Evolutionary conservation across 257 asterid genomes (phyloP).

Genomic region (Solanum appendiculatum): DNA sequence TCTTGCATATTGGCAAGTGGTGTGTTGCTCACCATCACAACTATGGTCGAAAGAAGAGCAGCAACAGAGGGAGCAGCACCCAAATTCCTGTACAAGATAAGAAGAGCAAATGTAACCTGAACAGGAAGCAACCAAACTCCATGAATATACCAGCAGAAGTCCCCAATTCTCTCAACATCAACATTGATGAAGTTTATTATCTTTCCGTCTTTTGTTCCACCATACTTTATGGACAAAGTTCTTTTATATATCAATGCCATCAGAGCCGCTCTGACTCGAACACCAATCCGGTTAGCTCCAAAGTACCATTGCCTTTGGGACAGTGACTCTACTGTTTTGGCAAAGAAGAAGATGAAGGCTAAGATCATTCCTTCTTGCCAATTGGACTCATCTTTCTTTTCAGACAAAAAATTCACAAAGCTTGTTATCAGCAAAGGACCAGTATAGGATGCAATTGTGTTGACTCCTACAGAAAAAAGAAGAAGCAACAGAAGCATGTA

Average conservation of each 20-base stretch:
- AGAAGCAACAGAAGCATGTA: neutral
- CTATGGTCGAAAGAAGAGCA: slow-evolving; percentile 55
- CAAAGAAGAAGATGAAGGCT: slow-evolving; percentile 55
- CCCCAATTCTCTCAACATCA: slow-evolving; percentile 85
- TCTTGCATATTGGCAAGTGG: slow-evolving; percentile 76
- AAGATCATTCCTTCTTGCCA: slow-evolving; percentile 55
- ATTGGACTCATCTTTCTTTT: slow-evolving; percentile 26
- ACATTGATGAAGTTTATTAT: slow-evolving; percentile 57
- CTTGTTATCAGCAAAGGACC: slow-evolving; percentile 75
- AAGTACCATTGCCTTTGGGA: slow-evolving; percentile 91
- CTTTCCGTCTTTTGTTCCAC: slow-evolving; percentile 50
- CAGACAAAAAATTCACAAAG: slow-evolving; percentile 63
- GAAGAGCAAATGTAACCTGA: slow-evolving; percentile 55
- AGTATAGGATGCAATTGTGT: slow-evolving; percentile 61
- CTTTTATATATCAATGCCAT: slow-evolving; percentile 64
- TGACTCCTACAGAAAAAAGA: slow-evolving; percentile 38
- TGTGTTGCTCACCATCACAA: slow-evolving; percentile 75
- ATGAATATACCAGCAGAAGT: slow-evolving; percentile 63
- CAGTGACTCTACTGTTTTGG: slow-evolving; percentile 69
- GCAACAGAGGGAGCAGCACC: slow-evolving; percentile 67
- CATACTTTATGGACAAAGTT: slow-evolving; percentile 41
- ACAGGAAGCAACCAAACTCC: slow-evolving; percentile 77
- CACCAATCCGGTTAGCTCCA: slow-evolving; percentile 71
- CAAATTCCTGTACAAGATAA: slow-evolving; percentile 52
- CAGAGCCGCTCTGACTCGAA: slow-evolving; percentile 56